Conservation (phyloP, 1,284 basidiomycete genomes). For the Irpex lacteus region DNA sequence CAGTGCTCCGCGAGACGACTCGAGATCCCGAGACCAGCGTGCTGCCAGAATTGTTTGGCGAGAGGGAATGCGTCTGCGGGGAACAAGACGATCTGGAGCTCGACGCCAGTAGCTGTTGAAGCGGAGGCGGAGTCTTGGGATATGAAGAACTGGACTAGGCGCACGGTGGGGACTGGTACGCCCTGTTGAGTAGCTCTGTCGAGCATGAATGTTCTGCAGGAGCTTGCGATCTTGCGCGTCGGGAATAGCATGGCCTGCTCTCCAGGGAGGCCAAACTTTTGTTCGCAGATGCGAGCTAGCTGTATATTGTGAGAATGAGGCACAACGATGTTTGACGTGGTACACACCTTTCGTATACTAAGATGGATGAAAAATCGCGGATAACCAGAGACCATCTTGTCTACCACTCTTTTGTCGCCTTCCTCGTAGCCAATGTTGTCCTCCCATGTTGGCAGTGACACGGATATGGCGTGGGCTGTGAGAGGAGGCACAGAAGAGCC, state of each 20-base stretch:
- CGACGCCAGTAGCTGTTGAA: conserved; percentile 33
- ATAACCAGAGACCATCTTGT: conserved; percentile 91
- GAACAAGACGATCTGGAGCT: conserved; percentile 84
- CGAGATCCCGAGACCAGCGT: conserved; percentile 88
- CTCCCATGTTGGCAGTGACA: conserved; percentile 93
- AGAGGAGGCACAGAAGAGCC: conserved; percentile 62
- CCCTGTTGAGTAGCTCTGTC: conserved; percentile 42
- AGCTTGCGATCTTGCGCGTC: conserved; percentile 67
- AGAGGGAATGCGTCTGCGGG: conserved; percentile 59
- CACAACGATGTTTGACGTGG: background rate
- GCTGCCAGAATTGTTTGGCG: conserved; percentile 96
- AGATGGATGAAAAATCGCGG: conserved; percentile 95
- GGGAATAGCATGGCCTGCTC: conserved; percentile 83
- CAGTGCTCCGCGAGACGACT: conserved; percentile 86
- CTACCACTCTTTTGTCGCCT: conserved; percentile 80
- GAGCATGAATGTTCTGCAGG: conserved; percentile 77
- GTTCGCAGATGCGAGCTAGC: conserved; percentile 76
- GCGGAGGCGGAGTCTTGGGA: conserved; percentile 51
- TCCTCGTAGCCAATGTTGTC: conserved; percentile 96
- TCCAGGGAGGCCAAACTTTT: conserved; percentile 69
- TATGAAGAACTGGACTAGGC: conserved; percentile 75
- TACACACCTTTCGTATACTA: conserved; percentile 79
- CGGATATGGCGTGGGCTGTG: conserved; percentile 91
- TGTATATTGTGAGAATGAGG: conserved; percentile 30
- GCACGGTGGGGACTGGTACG: conserved; percentile 42